Evolutionary conservation across 768 basidiomycete species (phyloP).

Genomic region (Xerocomus brunneocitrinus): DNA sequence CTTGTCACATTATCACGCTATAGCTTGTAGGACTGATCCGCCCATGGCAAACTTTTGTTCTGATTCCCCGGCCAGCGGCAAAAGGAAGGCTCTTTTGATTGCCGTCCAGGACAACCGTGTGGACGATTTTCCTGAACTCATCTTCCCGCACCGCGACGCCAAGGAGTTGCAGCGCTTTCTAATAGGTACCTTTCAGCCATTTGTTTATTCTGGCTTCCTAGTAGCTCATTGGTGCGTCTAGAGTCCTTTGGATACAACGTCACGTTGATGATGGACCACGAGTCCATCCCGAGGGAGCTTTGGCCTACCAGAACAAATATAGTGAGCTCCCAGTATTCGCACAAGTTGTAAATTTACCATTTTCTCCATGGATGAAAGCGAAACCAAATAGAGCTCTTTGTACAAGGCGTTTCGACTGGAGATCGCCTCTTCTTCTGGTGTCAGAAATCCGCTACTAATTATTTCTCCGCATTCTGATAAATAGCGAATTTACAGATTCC

Average conservation of each 20-base stretch:
- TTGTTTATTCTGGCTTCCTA: neutral
- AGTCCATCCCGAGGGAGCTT: conserved; percentile 18
- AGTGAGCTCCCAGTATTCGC: conserved; percentile 27
- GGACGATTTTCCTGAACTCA: neutral
- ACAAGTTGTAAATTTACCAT: neutral
- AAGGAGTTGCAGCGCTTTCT: conserved; percentile 12
- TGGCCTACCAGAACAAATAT: conserved; percentile 44
- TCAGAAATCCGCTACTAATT: conserved; percentile 18
- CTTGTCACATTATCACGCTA: neutral
- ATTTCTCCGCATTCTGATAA: neutral
- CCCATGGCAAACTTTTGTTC: conserved; percentile 6
- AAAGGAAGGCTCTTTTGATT: conserved; percentile 24
- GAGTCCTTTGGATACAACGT: conserved; percentile 43
- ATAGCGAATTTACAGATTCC: conserved; percentile 33
- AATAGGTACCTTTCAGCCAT: conserved; percentile 15
- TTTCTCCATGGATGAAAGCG: conserved; percentile 26
- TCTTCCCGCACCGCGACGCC: conserved; percentile 16
- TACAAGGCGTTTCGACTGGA: conserved; percentile 39
- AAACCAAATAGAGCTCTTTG: conserved; percentile 40
- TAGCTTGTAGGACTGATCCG: neutral
- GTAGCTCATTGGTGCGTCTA: conserved; percentile 10
- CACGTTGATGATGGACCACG: conserved; percentile 39
- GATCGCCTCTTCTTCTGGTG: conserved; percentile 59
- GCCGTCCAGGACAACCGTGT: conserved; percentile 11
- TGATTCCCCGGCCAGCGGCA: neutral